Base-by-base conservation (phyloP, 345 rosid species). In the Murraya koenigii region DNA sequence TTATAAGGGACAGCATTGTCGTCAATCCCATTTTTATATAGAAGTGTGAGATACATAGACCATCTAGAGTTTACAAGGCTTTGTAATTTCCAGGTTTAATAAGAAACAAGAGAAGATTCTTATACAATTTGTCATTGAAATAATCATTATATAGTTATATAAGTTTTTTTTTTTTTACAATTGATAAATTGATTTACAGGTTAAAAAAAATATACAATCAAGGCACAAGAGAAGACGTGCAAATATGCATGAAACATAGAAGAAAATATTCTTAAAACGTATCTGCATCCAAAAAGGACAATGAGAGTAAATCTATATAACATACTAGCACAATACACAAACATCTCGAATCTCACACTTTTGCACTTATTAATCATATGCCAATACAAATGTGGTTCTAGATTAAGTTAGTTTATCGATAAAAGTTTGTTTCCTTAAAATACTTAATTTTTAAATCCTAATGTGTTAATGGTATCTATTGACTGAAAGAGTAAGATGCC, bases 321-420 rank as follows among this genome's bases (percentile, higher is more conserved):
- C 72, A 76, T 66, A 20, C 66, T 8, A 47, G 4, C 71, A 75
- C n/a, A 23, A 47, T 30, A 32, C 28, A 20, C 44, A 47, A 23
- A 33, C 36, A 25, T 65, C 65, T 75, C 63, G 78, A 75, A 15
- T 66, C 54, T 75, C 71, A 4, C 72, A 66, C 64, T 66, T 52
- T 9, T 54, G 72, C 54, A 35, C 70, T 63, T 28, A 20, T 47
- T 44, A n/a, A n/a, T n/a, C n/a, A 11, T 30, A 30, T 11, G n/a
- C 77, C 77, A 63, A 67, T 47, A 26, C n/a, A 49, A n/a, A 22
- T 66, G 35, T 14, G 38, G 52, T 25, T 75, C 47, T 66, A 35
- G 78, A 23, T 64, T 49, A n/a, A 54, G 63, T 65, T 54, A 14
- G 54, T 3, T 66, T 76, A 35, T 66, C 64, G 15, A 66, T 8